phyloP scores from a whole-genome alignment of 768 basidiomycete genomes.

The Inosperma sp. region DNA sequence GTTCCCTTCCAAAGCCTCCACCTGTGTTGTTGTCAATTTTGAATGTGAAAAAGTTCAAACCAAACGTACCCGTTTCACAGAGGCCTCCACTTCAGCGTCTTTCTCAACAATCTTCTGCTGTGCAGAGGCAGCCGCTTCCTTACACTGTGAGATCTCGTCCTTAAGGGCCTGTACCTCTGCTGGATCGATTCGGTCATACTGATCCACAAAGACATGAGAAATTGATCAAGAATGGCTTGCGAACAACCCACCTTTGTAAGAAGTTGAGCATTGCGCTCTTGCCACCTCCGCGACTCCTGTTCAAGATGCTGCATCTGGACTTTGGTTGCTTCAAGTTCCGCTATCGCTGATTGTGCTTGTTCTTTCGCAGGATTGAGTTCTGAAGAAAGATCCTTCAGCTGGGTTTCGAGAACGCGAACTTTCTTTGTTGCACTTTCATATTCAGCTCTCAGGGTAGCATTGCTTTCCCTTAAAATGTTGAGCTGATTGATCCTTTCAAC shows the following conservation, averaged over 20 bases:
- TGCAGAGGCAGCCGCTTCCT: conserved; percentile 13
- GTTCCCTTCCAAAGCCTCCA: conserved; percentile 40
- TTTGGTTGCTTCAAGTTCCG: conserved; percentile 70
- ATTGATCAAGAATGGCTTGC: background rate
- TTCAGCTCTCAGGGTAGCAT: conserved; percentile 77
- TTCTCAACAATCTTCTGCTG: conserved; percentile 21
- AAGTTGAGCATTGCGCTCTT: conserved; percentile 76
- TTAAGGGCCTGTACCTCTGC: conserved; percentile 76
- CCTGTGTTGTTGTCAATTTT: conserved; percentile 25
- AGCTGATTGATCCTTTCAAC: conserved; percentile 84
- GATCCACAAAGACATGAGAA: conserved; percentile 1
- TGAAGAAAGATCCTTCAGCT: conserved; percentile 50
- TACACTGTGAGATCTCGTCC: conserved; percentile 50
- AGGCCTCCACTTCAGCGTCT: conserved; percentile 15
- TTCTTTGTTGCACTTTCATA: conserved; percentile 67
- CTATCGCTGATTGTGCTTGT: conserved; percentile 57
- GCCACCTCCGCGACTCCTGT: conserved; percentile 76
- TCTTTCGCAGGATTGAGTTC: conserved; percentile 77
- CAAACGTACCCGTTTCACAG: conserved; percentile 18
- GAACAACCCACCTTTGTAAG: conserved; percentile 60
- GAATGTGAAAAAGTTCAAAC: background rate
- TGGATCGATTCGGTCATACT: conserved; percentile 86
- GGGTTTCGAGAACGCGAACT: conserved; percentile 59
- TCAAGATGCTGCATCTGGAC: conserved; percentile 66
- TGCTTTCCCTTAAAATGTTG: conserved; percentile 83